phyloP scores from a whole-genome alignment of 495 filamentous ascomycete genomes.

The Aspergillus asperescens region DNA sequence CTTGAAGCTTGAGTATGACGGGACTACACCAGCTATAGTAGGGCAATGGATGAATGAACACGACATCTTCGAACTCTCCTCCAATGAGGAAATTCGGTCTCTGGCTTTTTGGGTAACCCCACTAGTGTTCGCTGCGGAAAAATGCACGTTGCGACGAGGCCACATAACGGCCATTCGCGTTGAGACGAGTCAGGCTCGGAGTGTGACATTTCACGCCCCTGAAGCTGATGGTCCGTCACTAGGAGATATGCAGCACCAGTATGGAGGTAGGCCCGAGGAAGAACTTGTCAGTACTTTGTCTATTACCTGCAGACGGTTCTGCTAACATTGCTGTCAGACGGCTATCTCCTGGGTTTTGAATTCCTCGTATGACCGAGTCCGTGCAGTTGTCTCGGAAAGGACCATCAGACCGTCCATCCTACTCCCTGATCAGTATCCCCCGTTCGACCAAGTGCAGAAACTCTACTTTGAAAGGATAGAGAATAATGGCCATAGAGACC shows the following conservation, averaged over 20 bases:
- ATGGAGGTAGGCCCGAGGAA: conserved; percentile 3
- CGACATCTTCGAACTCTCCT: conserved; percentile 12
- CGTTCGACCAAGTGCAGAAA: conserved; percentile 14
- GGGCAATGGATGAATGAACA: conserved; percentile 17
- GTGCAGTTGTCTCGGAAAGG: conserved; percentile 7
- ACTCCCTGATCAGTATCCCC: conserved; percentile 3
- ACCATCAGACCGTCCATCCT: background rate
- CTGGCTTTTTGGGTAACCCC: conserved; percentile 11
- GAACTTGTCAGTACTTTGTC: background rate
- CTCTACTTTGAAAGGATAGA: conserved; percentile 12
- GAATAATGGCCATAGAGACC: background rate
- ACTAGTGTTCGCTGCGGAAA: background rate
- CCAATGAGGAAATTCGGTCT: conserved; percentile 7
- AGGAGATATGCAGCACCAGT: conserved; percentile 1
- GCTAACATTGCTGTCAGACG: background rate
- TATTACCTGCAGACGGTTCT: background rate
- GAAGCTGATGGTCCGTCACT: background rate
- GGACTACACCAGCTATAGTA: conserved; percentile 9
- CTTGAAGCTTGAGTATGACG: conserved; percentile 15
- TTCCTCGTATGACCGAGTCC: conserved; percentile 1
- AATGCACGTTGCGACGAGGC: background rate
- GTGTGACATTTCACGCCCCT: conserved; percentile 7
- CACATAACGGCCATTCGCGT: conserved; percentile 11
- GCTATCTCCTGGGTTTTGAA: conserved; percentile 15
- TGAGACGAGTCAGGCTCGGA: conserved; percentile 10